Evolutionary conservation across 352 stramenopile genomes (phyloP), one percentile per base, ranked within the genome.

Genomic region (Blastocystis sp.): DNA sequence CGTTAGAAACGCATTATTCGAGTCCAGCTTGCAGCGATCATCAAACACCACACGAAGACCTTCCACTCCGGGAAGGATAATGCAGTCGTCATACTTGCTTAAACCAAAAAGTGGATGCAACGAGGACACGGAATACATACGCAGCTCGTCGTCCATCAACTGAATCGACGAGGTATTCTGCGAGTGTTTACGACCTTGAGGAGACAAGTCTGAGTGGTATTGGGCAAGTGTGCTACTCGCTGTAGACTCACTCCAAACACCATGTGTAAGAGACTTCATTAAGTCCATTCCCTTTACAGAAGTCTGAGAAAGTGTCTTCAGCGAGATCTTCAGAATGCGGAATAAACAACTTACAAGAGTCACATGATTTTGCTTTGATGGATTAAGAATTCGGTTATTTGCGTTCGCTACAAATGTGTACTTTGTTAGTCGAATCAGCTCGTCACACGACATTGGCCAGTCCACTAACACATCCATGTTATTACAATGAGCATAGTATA

Each of bases 11-110:
- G 78, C 63, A 24, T 89, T 45, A 13, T 78, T n/a, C 6, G 41
- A 24, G 34, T 89, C 78, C 18, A 89, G 47, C 30, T 76, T n/a
- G 50, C 55, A 89, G 0, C 66, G 63, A 7, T n/a, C 30, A 30
- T 89, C 78, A 43, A 89, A 89, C 11, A 89, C 43, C 9, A 89
- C 64, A 41, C 78, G 78, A n/a, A 89, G 64, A 6, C 63, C 78
- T 37, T 39, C 63, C 16, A 69, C 78, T n/a, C 66, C 66, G 41
- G 62, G 78, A 18, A 89, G 26, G 18, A 53, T 89, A 9, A 89
- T 47, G 3, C 59, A 24, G 37, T 89, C 78, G n/a, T 69, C 47
- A 34, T 89, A 89, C 26, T 89, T 89, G 20, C 24, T 53, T 24
- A 62, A 62, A 30, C 20, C 39, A 47, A 89, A 89, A 3, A 59